These are phyloP conservation scores for Pestalotiopsis sp. DNA, from an alignment of 2,329 filamentous ascomycete species.

Conservation along the genomic window DNA sequence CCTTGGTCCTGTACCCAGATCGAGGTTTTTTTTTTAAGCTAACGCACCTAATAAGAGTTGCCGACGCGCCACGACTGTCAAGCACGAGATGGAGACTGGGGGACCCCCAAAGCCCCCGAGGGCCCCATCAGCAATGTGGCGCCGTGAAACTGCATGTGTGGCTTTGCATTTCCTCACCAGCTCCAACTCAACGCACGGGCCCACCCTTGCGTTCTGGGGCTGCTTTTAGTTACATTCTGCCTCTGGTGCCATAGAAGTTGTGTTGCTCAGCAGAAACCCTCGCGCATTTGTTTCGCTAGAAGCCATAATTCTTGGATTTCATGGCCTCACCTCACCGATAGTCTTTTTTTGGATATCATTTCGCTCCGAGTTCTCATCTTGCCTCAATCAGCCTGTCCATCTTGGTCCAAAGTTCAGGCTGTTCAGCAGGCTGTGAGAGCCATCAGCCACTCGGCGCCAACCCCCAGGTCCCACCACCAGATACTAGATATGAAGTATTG, in stretches of 20 bases:
- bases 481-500: too few species aligned
- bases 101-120: not conserved
- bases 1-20: not conserved
- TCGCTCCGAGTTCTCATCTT: too few species aligned
- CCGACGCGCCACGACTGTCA: not conserved
- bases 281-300: not conserved
- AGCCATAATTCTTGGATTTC: too few species aligned
- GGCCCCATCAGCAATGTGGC: not conserved
- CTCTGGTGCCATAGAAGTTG: not conserved
- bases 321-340: too few species aligned
- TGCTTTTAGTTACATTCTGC: not conserved
- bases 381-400: too few species aligned
- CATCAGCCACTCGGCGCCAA: too few species aligned
- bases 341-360: too few species aligned
- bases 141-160: not conserved
- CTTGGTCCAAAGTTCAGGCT: too few species aligned
- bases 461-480: too few species aligned
- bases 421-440: too few species aligned
- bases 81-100: not conserved
- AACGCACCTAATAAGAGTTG: not conserved
- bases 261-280: not conserved
- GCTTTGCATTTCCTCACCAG: not conserved
- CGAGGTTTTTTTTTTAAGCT: conserved; percentile 1
- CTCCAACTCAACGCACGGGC: too few species aligned
- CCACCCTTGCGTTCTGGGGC: not conserved